phyloP scores from a whole-genome alignment of 2,329 filamentous ascomycete genomes.

The Talaromyces sp. region DNA sequence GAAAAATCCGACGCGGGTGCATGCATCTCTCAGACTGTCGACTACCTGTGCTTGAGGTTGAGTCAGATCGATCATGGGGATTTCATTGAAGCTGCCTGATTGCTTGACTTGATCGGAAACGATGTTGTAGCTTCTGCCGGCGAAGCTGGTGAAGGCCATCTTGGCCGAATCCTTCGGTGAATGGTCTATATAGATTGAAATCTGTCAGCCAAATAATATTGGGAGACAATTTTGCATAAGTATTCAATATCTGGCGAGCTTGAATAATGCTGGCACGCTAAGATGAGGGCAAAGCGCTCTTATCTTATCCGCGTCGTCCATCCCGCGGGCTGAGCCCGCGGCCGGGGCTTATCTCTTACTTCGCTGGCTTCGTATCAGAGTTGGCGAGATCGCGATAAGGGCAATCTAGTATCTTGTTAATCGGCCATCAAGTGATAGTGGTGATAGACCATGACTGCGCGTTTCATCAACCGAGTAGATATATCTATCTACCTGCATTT shows the following conservation, averaged over 20 bases:
- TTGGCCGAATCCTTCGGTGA: background rate
- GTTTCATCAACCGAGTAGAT: background rate
- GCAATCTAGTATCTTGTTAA: background rate
- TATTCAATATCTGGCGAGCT: background rate
- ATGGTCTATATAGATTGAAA: background rate
- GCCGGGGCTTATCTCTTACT: background rate
- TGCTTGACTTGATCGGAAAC: constrained; percentile 7
- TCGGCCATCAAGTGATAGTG: background rate
- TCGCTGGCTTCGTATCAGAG: background rate
- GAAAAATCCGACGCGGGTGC: constrained; percentile 44
- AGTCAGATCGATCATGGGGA: constrained; percentile 42
- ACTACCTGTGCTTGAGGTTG: constrained; percentile 37
- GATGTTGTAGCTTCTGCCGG: constrained; percentile 7
- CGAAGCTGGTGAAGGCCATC: constrained; percentile 9
- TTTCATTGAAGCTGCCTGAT: constrained; percentile 20
- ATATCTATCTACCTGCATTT: background rate
- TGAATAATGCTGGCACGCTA: background rate
- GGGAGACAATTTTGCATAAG: background rate
- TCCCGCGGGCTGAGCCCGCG: constrained; percentile 3
- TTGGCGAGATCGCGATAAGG: background rate
- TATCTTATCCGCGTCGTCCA: background rate
- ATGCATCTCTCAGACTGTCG: constrained; percentile 33
- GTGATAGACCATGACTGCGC: background rate
- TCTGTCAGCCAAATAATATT: background rate
- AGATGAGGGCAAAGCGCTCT: background rate